phyloP scores from a whole-genome alignment of 352 stramenopile species.

The Blastocystis sp. region DNA sequence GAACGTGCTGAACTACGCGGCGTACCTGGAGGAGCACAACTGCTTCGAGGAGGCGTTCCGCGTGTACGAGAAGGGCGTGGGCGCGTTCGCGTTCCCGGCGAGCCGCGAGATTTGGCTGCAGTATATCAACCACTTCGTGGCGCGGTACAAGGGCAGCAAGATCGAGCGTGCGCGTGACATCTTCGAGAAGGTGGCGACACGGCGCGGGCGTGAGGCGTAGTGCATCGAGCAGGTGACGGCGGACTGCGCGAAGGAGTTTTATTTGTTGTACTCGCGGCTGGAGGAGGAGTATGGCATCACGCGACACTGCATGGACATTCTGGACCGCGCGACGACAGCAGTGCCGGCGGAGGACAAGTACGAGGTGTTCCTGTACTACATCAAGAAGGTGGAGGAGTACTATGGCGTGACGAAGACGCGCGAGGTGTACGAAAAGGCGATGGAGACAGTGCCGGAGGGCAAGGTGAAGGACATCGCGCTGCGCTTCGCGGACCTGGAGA shows the following conservation, averaged over 20 bases:
- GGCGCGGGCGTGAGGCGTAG: background rate
- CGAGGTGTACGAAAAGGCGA: slow-evolving; percentile 91
- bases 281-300: slow-evolving; percentile 93
- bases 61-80: slow-evolving; percentile 85
- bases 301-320: slow-evolving; percentile 90
- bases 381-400: slow-evolving; percentile 87
- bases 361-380: slow-evolving; percentile 87
- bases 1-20: slow-evolving; percentile 94
- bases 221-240: slow-evolving; percentile 67
- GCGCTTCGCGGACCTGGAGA: slow-evolving; percentile 92
- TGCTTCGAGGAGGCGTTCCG: slow-evolving; percentile 93
- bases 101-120: slow-evolving; percentile 88
- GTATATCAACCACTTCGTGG: slow-evolving; percentile 91
- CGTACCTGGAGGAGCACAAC: slow-evolving; percentile 90
- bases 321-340: slow-evolving; percentile 83
- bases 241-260: slow-evolving; percentile 70
- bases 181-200: slow-evolving; percentile 82
- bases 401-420: slow-evolving; percentile 90
- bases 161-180: slow-evolving; percentile 92
- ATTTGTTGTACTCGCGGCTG: slow-evolving; percentile 83
- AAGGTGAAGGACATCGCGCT: slow-evolving; percentile 86
- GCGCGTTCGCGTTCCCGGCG: slow-evolving; percentile 88
- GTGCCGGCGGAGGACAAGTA: slow-evolving; percentile 84
- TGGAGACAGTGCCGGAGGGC: slow-evolving; percentile 86
- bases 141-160: slow-evolving; percentile 89